Evolutionary conservation across 805 yeast genomes (phyloP).

Genomic region (Kazachstania africana): DNA sequence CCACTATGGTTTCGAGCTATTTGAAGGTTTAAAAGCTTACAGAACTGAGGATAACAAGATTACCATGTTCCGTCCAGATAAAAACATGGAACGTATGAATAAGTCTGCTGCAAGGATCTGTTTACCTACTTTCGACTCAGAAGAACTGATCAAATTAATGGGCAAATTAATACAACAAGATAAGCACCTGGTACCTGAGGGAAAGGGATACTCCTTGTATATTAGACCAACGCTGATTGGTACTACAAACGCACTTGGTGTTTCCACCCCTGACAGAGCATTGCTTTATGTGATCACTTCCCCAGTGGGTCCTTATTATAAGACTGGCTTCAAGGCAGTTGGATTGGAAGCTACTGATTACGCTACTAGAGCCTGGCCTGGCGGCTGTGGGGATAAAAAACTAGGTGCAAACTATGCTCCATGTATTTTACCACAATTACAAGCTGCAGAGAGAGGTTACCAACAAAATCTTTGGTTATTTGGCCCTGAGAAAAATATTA

Average conservation of each 20-base stretch:
- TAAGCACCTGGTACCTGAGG: conserved; percentile 66
- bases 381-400: conserved; percentile 93
- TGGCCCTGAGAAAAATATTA: conserved; percentile 75
- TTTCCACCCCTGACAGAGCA: conserved; percentile 70
- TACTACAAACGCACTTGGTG: conserved; percentile 82
- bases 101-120: conserved; percentile 79
- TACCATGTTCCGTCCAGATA: conserved; percentile 82
- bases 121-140: conserved; percentile 74
- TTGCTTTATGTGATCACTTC: conserved; percentile 77
- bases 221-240: conserved; percentile 94
- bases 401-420: conserved; percentile 98
- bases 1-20: conserved; percentile 90
- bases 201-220: conserved; percentile 83
- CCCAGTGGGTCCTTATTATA: conserved; percentile 94
- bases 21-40: conserved; percentile 95
- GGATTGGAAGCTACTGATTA: conserved; percentile 87
- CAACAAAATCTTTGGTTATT: conserved; percentile 96
- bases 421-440: conserved; percentile 77
- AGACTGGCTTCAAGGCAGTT: conserved; percentile 93
- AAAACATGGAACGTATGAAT: conserved; percentile 87
- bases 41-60: conserved; percentile 47
- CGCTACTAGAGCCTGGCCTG: conserved; percentile 98
- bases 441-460: conserved; percentile 85
- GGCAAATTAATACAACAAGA: conserved; percentile 69
- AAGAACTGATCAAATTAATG: conserved; percentile 62